Evolutionary conservation across 371 early-diverging fungal genomes (phyloP), one percentile per base, ranked within the genome.

Genomic region (Actinomortierella wolfii): DNA sequence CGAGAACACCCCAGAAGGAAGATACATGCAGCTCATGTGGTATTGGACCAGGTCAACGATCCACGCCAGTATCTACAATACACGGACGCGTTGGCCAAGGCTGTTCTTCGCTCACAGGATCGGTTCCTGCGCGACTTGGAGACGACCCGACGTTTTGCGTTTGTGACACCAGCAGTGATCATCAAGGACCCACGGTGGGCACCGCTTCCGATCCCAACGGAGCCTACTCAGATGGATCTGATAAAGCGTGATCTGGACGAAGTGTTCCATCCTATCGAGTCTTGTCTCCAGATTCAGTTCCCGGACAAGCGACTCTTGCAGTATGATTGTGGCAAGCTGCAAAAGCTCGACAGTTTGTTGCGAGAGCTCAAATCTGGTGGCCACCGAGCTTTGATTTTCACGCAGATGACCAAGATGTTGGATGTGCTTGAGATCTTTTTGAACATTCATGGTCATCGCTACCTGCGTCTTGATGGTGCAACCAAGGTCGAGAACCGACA

Each of bases 351-450:
- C 67, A 84, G 76, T 57, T 76, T 97, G 23, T 70, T 98, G 41
- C 81, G 84, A 6, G 79, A 85, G n/a, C 76, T 97, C 44, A 87
- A 90, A 41, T 82, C 81, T 2, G 86, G 85, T 48, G 85, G 94
- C 3, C 95, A 95, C 66, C 89, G 95, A 40, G 95, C 92, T 0
- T 77, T 98, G 60, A 89, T 98, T 54, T 98, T 98, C 66, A 97
- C 97, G 54, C 99, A 99, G 78, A 99, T 99, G 99, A 98, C 99
- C 8, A 85, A 89, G 42, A 92, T 98, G 42, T 83, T 99, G 81
- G 95, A 97, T 73, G 92, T 99, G 28, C 83, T 99, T 61, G 97
- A 96, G 70, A 95, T 96, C 62, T 99, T 95, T 83, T 78, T 97
- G 59, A 89, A 90, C 48, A 89, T 91, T 59, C 91, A 93, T 58